Evolutionary conservation across 768 basidiomycete species (phyloP).

Genomic region (Tephrocybe sp.): DNA sequence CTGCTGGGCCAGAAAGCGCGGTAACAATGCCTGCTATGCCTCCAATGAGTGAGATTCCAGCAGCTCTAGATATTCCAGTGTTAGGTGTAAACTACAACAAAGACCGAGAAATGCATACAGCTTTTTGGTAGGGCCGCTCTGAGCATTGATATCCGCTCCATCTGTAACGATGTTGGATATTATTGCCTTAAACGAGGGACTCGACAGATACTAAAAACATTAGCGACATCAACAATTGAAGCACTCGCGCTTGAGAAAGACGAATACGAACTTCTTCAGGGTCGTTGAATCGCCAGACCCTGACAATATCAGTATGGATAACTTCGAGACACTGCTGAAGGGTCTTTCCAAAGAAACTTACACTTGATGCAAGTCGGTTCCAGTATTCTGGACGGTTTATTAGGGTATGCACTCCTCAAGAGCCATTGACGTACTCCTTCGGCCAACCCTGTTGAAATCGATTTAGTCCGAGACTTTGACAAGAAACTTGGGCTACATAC

Average conservation of each 20-base stretch:
- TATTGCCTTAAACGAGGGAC: constrained; percentile 15
- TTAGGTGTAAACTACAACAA: background rate
- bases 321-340: constrained; percentile 19
- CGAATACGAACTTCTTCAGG: constrained; percentile 13
- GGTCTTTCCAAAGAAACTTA: constrained; percentile 15
- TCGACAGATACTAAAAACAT: constrained; percentile 13
- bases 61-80: background rate
- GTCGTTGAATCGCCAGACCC: constrained; percentile 24
- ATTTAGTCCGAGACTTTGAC: background rate
- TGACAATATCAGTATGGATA: constrained; percentile 22
- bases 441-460: constrained; percentile 12
- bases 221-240: background rate
- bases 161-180: constrained; percentile 15
- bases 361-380: constrained; percentile 21
- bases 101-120: background rate
- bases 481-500: constrained; percentile 11
- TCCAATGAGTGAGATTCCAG: constrained; percentile 12
- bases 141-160: background rate
- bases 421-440: constrained; percentile 11
- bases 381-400: constrained; percentile 21
- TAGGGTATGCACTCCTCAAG: background rate
- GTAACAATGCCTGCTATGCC: constrained; percentile 15
- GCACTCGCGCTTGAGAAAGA: too few relatives aligned
- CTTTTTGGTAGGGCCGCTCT: background rate
- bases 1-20: constrained; percentile 13